These are phyloP conservation scores for Skeletonema potamos DNA, from an alignment of 108 stramenopile genomes.

Conservation along the genomic window DNA sequence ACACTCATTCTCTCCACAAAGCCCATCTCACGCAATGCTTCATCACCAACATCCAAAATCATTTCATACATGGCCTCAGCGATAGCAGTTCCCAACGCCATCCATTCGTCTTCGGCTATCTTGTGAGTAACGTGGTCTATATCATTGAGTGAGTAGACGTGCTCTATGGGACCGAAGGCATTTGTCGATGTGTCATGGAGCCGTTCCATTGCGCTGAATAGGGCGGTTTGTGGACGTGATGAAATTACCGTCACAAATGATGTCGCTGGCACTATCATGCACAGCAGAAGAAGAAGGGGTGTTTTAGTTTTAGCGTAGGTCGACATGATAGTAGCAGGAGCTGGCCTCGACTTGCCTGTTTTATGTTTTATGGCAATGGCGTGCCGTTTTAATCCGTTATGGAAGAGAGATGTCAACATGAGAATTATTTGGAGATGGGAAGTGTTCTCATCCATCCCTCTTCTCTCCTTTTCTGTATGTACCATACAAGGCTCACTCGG, in stretches of 20 bases:
- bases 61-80: conserved; percentile 32
- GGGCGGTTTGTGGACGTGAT: not conserved
- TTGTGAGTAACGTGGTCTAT: conserved; percentile 24
- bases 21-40: conserved; percentile 17
- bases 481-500: too few species aligned
- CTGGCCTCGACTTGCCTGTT: too few species aligned
- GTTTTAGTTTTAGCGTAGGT: not conserved
- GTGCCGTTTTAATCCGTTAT: too few species aligned
- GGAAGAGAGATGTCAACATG: too few species aligned
- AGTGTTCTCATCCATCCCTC: too few species aligned
- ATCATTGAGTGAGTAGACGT: conserved; percentile 26
- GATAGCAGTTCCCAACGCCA: conserved; percentile 29
- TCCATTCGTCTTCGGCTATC: conserved; percentile 39
- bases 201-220: conserved; percentile 35
- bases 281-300: not conserved
- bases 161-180: conserved; percentile 22
- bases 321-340: too few species aligned
- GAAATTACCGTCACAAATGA: not conserved
- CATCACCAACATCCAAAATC: conserved; percentile 32
- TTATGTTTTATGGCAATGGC: too few species aligned
- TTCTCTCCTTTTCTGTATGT: too few species aligned
- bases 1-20: conserved; percentile 34
- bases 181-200: conserved; percentile 33
- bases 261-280: not conserved
- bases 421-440: too few species aligned